Percentiles rank a stretch among this genome's conserved stretches.
Conservation (phyloP, 306 rosid genomes). For the Cotoneaster glaucophyllus region DNA sequence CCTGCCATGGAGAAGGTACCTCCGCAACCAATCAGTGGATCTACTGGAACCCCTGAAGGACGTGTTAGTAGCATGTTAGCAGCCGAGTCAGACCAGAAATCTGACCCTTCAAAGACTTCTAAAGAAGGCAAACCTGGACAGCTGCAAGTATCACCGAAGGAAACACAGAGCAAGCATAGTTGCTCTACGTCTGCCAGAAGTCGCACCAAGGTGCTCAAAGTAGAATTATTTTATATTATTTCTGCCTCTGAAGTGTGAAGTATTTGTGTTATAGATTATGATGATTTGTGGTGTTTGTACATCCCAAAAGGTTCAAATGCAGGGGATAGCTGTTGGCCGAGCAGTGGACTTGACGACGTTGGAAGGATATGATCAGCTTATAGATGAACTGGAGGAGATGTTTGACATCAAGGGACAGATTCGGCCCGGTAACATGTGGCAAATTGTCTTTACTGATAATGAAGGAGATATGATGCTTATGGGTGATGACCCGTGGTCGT, state of each 20-base stretch:
- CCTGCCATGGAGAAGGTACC: slow-evolving; percentile 29
- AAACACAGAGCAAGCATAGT: slow-evolving; percentile 55
- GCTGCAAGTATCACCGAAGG: slow-evolving; percentile 38
- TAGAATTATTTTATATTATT: background rate
- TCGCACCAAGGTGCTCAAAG: slow-evolving; percentile 68
- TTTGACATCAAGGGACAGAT: slow-evolving; percentile 86
- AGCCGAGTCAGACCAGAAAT: slow-evolving; percentile 46
- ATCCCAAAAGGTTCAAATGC: slow-evolving; percentile 82
- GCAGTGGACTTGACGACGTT: slow-evolving; percentile 80
- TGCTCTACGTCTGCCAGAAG: slow-evolving; percentile 52
- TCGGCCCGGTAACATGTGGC: slow-evolving; percentile 56
- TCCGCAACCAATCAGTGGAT: slow-evolving; percentile 16
- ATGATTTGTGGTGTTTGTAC: slow-evolving; percentile 26
- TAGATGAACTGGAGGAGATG: slow-evolving; percentile 71
- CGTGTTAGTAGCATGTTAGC: slow-evolving; percentile 33
- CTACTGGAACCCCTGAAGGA: slow-evolving; percentile 32
- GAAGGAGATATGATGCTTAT: slow-evolving; percentile 93
- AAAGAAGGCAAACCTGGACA: slow-evolving; percentile 43
- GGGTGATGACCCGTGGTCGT: slow-evolving; percentile 91
- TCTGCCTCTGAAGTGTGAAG: background rate
- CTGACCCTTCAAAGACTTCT: slow-evolving; percentile 42
- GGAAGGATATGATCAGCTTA: slow-evolving; percentile 77
- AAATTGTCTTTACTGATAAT: slow-evolving; percentile 74
- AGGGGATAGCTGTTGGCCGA: slow-evolving; percentile 90
- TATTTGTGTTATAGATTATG: background rate